Evolutionary conservation across 176 grass and related monocot genomes (phyloP), one percentile per base, ranked within the genome.

Genomic region (Thinopyrum elongatum): DNA sequence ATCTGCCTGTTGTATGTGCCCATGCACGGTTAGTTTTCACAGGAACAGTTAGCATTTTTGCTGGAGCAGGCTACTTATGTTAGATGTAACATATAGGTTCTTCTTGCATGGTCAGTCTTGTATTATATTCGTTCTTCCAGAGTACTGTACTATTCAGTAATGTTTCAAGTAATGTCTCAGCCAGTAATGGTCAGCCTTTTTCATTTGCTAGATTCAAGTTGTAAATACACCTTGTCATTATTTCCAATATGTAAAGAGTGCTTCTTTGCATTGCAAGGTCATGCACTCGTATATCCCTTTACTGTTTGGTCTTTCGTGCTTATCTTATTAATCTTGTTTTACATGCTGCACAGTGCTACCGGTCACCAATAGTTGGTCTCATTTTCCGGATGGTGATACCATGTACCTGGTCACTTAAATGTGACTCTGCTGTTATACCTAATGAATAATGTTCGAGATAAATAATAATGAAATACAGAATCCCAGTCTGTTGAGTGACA

Each of bases 231-330:
- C 42, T 16, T 15, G 46, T 72, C 65, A 11, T 86, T 28, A 68
- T 68, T 47, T 34, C 57, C 7, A 34, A 26, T 23, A 65, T 51
- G 58, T 33, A 16, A 74, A 83, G 81, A 74, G 31, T 55, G 72
- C 72, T 3, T 30, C 44, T 55, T 91, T 76, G 89, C 91, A 33
- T 88, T 94, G 78, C 90, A 98, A 89, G 97, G 74, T 95, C 81
- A 82, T 64, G 5, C 25, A 46, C 70, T 27, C 39, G 7, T 27
- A 75, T 76, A 62, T 2, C 61, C 15, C 58, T 84, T 6, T 84
- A 47, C 64, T 75, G 4, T 28, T 46, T 34, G 1, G 67, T 70
- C 4, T 22, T 35, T 14, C n/a, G 80, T 49, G 9, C 63, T 82
- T 83, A 7, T 8, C 25, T 29, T 35, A 13, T 28, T 61, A 46